phyloP scores from a whole-genome alignment of 768 basidiomycete genomes.

The Rhodosporidiobolus odoratus region DNA sequence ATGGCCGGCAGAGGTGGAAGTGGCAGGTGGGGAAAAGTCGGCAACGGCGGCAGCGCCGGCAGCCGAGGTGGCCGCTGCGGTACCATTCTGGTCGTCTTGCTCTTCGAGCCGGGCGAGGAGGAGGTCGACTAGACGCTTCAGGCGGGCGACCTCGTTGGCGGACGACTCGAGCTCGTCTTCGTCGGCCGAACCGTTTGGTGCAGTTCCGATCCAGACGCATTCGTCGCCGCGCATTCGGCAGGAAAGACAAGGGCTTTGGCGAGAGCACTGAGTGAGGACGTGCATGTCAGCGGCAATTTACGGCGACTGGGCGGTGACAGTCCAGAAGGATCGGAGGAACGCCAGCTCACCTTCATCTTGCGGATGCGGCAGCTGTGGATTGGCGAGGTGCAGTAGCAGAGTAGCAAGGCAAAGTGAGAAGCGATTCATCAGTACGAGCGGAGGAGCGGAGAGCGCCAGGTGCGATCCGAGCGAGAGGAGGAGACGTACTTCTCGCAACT shows the following conservation, averaged over 20 bases:
- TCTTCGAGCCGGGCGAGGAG: slow-evolving; percentile 27
- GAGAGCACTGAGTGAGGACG: slow-evolving; percentile 6
- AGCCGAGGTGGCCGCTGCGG: neutral
- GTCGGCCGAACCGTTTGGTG: slow-evolving; percentile 23
- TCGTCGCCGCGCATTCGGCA: slow-evolving; percentile 28
- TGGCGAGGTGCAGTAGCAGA: too few relatives aligned
- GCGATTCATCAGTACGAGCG: neutral
- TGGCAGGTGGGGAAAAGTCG: neutral
- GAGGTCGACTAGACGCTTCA: slow-evolving; percentile 34
- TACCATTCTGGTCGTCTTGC: slow-evolving; percentile 14
- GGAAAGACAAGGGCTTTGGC: slow-evolving; percentile 8
- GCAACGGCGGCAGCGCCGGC: neutral
- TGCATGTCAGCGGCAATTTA: neutral
- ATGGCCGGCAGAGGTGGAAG: neutral
- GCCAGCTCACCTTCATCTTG: neutral
- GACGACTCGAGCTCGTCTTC: slow-evolving; percentile 31
- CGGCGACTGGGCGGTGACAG: too few relatives aligned
- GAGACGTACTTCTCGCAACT: slow-evolving; percentile 18
- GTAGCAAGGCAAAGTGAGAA: neutral
- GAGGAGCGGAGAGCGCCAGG: neutral
- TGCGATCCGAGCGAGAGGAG: neutral
- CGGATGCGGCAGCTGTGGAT: slow-evolving; percentile 19
- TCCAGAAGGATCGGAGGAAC: neutral
- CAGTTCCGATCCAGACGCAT: slow-evolving; percentile 29
- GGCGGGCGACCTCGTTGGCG: slow-evolving; percentile 12